A percentile compares a stretch with the other conserved stretches of the same genome.
phyloP scores from a whole-genome alignment of 495 filamentous ascomycete species.

The Barbatosphaeria neglecta region DNA sequence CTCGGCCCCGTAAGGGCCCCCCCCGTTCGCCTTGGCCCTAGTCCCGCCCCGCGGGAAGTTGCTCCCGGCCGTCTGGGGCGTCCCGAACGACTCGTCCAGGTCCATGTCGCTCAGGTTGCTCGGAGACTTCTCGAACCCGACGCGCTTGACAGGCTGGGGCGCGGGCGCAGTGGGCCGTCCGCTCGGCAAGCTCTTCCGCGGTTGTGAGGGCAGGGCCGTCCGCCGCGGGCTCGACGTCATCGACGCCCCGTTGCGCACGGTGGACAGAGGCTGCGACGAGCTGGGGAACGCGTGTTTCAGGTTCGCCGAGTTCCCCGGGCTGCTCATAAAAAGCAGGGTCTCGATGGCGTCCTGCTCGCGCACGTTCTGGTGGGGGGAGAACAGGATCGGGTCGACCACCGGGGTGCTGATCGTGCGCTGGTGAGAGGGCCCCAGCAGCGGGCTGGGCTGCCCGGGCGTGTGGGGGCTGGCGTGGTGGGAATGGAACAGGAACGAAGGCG shows the following conservation, averaged over 20 bases:
- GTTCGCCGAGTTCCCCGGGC: constrained; percentile 61
- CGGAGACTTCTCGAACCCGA: constrained; percentile 34
- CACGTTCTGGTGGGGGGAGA: constrained; percentile 35
- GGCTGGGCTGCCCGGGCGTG: constrained; percentile 28
- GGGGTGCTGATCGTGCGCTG: constrained; percentile 32
- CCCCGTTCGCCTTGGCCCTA: constrained; percentile 26
- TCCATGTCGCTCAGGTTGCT: constrained; percentile 25
- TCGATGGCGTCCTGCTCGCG: constrained; percentile 85
- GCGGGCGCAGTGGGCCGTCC: constrained; percentile 25
- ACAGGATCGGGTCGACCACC: constrained; percentile 48
- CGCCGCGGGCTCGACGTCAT: constrained; percentile 9
- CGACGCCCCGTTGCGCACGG: not conserved
- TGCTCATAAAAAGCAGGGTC: constrained; percentile 77
- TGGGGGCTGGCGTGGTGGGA: constrained; percentile 22
- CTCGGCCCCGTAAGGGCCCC: constrained; percentile 8
- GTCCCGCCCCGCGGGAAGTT: constrained; percentile 21
- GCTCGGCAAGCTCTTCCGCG: constrained; percentile 32
- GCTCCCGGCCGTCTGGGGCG: constrained; percentile 9
- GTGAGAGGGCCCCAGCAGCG: constrained; percentile 14
- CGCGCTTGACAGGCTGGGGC: constrained; percentile 25
- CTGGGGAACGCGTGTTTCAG: constrained; percentile 36
- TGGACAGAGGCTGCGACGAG: constrained; percentile 18
- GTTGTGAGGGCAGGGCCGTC: constrained; percentile 29
- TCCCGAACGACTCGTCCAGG: constrained; percentile 25
- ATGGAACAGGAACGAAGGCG: constrained; percentile 25